phyloP scores from a whole-genome alignment of 306 rosid genomes.

The Citrullus amarus region DNA sequence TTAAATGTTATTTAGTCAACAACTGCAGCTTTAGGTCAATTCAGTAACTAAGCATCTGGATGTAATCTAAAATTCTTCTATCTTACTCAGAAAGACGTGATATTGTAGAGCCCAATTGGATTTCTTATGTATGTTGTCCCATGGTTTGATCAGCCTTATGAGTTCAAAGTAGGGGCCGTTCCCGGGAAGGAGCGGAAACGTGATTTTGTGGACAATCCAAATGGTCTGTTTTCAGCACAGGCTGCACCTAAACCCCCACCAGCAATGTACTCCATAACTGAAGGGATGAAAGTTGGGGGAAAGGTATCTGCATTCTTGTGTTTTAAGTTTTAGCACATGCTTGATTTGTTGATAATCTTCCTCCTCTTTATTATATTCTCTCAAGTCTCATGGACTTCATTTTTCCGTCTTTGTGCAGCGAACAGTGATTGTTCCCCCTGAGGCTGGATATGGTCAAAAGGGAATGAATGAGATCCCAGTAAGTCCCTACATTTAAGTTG shows the following conservation, averaged over 20 bases:
- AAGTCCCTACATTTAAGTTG: slow-evolving; percentile 11
- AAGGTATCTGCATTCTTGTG: slow-evolving; percentile 33
- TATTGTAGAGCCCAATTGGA: background rate
- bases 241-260: slow-evolving; percentile 93
- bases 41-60: background rate
- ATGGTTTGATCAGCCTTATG: slow-evolving; percentile 56
- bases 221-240: slow-evolving; percentile 92
- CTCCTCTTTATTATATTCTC: background rate
- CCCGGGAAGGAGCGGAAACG: slow-evolving; percentile 95
- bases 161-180: slow-evolving; percentile 74
- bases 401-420: slow-evolving; percentile 41
- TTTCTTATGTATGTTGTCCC: background rate
- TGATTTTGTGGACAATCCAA: slow-evolving; percentile 79
- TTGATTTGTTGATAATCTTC: background rate
- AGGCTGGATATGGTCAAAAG: slow-evolving; percentile 62
- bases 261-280: slow-evolving; percentile 59
- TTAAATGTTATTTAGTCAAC: background rate
- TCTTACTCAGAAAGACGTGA: background rate
- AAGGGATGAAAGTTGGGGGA: slow-evolving; percentile 93
- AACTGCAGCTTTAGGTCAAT: background rate
- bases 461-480: slow-evolving; percentile 94
- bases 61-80: background rate
- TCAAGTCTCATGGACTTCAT: background rate
- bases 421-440: slow-evolving; percentile 80
- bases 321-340: background rate